phyloP scores from a whole-genome alignment of 2,329 filamentous ascomycete species.

The Pyricularia sp. region DNA sequence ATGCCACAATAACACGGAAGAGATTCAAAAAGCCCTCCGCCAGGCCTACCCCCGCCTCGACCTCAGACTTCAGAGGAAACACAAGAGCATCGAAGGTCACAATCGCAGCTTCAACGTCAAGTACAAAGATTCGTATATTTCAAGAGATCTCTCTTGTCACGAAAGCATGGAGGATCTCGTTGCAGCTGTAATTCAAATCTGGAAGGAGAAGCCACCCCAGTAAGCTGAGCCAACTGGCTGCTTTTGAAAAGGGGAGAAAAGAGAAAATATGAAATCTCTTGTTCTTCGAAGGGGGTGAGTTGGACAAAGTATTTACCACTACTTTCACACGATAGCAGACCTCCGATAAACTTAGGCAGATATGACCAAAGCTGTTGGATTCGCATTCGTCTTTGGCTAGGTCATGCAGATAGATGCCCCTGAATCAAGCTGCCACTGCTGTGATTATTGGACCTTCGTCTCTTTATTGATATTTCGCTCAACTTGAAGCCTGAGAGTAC shows the following conservation, averaged over 20 bases:
- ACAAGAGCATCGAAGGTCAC: not conserved
- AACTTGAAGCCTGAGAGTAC: not conserved
- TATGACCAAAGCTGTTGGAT: not conserved
- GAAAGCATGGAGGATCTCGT: too few species aligned
- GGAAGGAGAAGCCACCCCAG: too few species aligned
- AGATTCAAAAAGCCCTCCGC: not conserved
- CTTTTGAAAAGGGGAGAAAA: too few species aligned
- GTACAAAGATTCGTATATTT: not conserved
- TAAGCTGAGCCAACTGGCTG: too few species aligned
- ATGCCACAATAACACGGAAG: not conserved
- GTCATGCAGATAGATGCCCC: not conserved
- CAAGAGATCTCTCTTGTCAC: not conserved
- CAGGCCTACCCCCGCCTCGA: not conserved
- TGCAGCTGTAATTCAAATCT: too few species aligned
- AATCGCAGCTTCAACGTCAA: not conserved
- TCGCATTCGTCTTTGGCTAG: not conserved
- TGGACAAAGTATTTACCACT: not conserved
- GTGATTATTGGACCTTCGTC: not conserved
- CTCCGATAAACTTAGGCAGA: not conserved
- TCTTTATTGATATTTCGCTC: not conserved
- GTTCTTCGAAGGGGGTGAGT: not conserved
- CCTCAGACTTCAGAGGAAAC: not conserved
- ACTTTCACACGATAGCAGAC: not conserved
- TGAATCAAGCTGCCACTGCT: not conserved
- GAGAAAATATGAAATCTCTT: not conserved